Conservation (phyloP, 129 eudicot genomes). For the Tagetes erecta region DNA sequence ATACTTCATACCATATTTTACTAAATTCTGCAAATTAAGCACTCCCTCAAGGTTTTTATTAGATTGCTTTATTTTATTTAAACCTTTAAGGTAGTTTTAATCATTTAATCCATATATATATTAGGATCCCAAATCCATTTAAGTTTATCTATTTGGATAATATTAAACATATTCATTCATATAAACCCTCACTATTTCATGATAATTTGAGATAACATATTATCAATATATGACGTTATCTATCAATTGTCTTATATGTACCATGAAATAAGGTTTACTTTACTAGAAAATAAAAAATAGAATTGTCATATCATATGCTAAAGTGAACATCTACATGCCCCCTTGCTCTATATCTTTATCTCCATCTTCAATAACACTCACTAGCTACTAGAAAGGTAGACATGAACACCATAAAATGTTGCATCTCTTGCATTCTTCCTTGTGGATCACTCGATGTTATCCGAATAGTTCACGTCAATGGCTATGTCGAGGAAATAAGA, state of each 20-base stretch:
- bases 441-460: slow-evolving; percentile 79
- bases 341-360: not conserved
- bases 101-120: too few species aligned
- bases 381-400: not conserved
- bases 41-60: too few species aligned
- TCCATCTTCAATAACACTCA: not conserved
- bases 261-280: not conserved
- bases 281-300: not conserved
- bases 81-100: too few species aligned
- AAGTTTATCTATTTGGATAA: not conserved
- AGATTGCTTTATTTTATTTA: too few species aligned
- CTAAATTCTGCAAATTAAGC: too few species aligned
- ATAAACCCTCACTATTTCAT: not conserved
- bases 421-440: slow-evolving; percentile 85
- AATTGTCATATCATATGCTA: not conserved
- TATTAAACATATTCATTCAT: too few species aligned
- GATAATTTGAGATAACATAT: not conserved
- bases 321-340: not conserved
- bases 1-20: too few species aligned
- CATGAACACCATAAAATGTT: slow-evolving; percentile 70
- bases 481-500: slow-evolving; percentile 64
- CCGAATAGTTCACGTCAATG: slow-evolving; percentile 68
- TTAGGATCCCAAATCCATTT: too few species aligned
- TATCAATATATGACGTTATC: not conserved
- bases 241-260: not conserved